phyloP scores from a whole-genome alignment of 805 yeast species.

The Wickerhamiella azyma region DNA sequence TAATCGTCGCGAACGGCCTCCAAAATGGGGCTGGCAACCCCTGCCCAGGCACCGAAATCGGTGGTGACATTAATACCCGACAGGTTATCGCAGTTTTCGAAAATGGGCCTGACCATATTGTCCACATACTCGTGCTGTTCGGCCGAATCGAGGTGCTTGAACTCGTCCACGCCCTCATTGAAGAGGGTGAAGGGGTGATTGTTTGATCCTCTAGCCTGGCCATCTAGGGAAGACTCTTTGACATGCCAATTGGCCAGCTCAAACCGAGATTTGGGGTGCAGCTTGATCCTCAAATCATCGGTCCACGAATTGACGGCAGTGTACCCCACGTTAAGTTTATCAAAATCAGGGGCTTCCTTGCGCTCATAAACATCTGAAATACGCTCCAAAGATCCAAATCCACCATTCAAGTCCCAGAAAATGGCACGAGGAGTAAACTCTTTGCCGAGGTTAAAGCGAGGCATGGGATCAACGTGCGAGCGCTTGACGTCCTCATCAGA shows the following conservation, averaged over 20 bases:
- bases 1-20: slow-evolving; percentile 40
- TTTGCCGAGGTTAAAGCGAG: slow-evolving; percentile 35
- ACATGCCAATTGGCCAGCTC: slow-evolving; percentile 48
- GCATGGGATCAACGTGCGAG: slow-evolving; percentile 32
- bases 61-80: slow-evolving; percentile 57
- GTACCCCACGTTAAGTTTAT: slow-evolving; percentile 6
- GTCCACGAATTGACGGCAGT: slow-evolving; percentile 47
- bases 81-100: slow-evolving; percentile 66
- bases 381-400: slow-evolving; percentile 39
- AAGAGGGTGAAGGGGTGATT: slow-evolving; percentile 18
- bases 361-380: slow-evolving; percentile 13
- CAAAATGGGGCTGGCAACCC: slow-evolving; percentile 43
- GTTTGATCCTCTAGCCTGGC: slow-evolving; percentile 23
- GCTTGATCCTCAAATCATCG: slow-evolving; percentile 56
- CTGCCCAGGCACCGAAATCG: slow-evolving; percentile 75
- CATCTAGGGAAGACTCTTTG: slow-evolving; percentile 22
- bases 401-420: slow-evolving; percentile 69
- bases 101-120: slow-evolving; percentile 38
- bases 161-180: slow-evolving; percentile 51
- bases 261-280: slow-evolving; percentile 46
- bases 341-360: slow-evolving; percentile 4
- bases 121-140: slow-evolving; percentile 39
- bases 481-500: slow-evolving; percentile 18
- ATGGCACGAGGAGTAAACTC: slow-evolving; percentile 72
- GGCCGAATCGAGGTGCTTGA: slow-evolving; percentile 27